Base-by-base conservation (phyloP, 2,329 filamentous ascomycete species). In the Hymenoscyphus repandus region DNA sequence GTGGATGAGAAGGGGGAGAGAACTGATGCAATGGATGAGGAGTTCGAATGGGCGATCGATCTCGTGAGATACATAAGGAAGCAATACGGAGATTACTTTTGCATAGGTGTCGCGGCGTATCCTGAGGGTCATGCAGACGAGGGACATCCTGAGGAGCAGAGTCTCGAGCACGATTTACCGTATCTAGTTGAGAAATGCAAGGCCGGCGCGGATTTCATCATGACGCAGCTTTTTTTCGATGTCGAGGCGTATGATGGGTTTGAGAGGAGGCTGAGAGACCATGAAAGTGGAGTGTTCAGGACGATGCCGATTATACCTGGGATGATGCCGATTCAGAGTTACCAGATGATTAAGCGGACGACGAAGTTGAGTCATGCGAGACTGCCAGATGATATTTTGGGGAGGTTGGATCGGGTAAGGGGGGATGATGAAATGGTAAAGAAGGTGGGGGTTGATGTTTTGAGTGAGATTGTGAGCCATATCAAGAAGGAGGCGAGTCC, bases 191-290 rank as follows among this genome's bases (percentile, higher is more conserved):
- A 96, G 59, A 99, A 99, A 76, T 86, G 86, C 1, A 77, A 85
- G 61, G 93, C 93, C 3, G 93, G 93, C 1, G 93, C 91, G 45
- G 91, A 97, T 70, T 99, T 99, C 66, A 87, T 99, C 70, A 96
- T 99, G 89, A 97, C 93, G 1, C 93, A 99, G 69, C 77, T 99
- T 7, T 97, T 96, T 70, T 99, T 96, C 69, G 90, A 97, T 65
- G 79, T 90, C 20, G 77, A 87, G 3, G 88, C 88, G 15, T 99
- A 95, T 66, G 79, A 84, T 49, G 74, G 74, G 32, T 97, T 95
- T 64, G 92, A 97, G 71, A 78, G 74, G 57, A 80, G 77, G 45
- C 69, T 99, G 58, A 77, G 90, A 53, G 80, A 85, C 47, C 90
- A 99, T 64, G 82, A 88, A 43, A 95, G 88, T 63, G 90, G 90